Percentiles rank a stretch among this genome's conserved stretches.
Evolutionary conservation across 805 yeast species (phyloP).

Genomic region (Blastobotrys parvus): DNA sequence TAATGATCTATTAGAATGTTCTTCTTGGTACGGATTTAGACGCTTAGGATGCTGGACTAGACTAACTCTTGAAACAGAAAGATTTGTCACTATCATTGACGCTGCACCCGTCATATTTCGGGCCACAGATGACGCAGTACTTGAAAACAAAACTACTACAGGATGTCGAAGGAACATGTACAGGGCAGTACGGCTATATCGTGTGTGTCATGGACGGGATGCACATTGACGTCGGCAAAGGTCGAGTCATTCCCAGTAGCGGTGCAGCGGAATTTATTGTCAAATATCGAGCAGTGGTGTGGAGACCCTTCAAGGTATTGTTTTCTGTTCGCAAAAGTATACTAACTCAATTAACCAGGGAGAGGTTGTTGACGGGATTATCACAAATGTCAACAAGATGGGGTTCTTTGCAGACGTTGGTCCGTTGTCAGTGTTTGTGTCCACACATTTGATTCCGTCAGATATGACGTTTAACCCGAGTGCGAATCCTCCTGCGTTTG

Average conservation of each 20-base stretch:
- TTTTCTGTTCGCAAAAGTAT: no score
- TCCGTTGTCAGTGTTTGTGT: conserved; percentile 87
- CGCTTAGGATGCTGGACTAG: not conserved
- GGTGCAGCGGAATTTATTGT: conserved; percentile 97
- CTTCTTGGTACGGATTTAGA: conserved; percentile 8
- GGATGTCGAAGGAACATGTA: conserved; percentile 97
- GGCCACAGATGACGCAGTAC: conserved; percentile 95
- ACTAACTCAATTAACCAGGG: conserved; percentile 36
- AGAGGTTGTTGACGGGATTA: conserved; percentile 96
- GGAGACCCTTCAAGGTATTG: conserved; percentile 82
- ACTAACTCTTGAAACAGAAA: conserved; percentile 39
- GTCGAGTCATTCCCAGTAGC: conserved; percentile 79
- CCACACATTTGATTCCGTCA: conserved; percentile 84
- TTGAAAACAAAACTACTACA: conserved; percentile 81
- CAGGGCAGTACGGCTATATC: conserved; percentile 97
- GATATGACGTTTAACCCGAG: conserved; percentile 92
- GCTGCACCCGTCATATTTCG: conserved; percentile 94
- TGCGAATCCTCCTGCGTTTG: conserved; percentile 97
- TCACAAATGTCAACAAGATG: conserved; percentile 86
- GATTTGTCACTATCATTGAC: conserved; percentile 88
- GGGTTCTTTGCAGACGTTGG: conserved; percentile 99
- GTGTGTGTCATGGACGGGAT: conserved; percentile 92
- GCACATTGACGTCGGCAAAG: conserved; percentile 91
- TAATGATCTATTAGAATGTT: no score
- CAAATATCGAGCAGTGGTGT: conserved; percentile 90